Conservation (phyloP, 1,139 yeast species). For the Suhomyces bokatorum region DNA sequence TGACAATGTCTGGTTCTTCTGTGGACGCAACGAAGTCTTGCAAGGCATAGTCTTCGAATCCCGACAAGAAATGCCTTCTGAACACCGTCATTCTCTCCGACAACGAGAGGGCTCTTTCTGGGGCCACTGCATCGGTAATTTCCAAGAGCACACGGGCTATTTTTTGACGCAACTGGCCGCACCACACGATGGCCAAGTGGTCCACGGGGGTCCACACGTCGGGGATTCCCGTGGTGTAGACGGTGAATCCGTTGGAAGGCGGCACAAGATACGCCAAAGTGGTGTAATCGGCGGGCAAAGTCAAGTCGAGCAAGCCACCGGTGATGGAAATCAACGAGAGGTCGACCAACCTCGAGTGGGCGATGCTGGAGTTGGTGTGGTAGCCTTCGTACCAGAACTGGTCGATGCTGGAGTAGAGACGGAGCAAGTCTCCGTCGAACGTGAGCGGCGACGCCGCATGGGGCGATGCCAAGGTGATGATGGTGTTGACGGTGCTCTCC, state of each 20-base stretch:
- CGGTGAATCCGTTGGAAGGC: conserved; percentile 73
- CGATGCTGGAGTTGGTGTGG: conserved; percentile 25
- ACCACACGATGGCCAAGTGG: conserved; percentile 97
- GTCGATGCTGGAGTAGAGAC: conserved; percentile 72
- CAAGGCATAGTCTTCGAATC: conserved; percentile 48
- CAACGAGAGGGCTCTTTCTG: conserved; percentile 51
- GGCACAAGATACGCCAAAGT: conserved; percentile 74
- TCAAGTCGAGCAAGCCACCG: conserved; percentile 82
- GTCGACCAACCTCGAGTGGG: conserved; percentile 44
- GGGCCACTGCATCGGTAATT: conserved; percentile 49
- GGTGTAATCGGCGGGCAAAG: conserved; percentile 93
- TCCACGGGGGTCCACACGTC: conserved; percentile 94
- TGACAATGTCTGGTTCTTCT: conserved; percentile 12
- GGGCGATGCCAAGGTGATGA: conserved; percentile 87
- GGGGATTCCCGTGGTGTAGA: conserved; percentile 84
- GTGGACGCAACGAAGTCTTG: conserved; percentile 23
- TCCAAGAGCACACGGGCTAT: conserved; percentile 62
- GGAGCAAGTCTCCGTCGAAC: conserved; percentile 83
- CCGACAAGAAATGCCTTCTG: conserved; percentile 53
- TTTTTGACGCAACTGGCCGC: conserved; percentile 76
- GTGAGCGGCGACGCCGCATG: conserved; percentile 95
- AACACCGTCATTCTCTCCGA: conserved; percentile 58
- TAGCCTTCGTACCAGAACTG: conserved; percentile 73
- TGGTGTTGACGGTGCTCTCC: conserved; percentile 74
- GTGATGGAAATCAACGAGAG: conserved; percentile 74